phyloP scores from a whole-genome alignment of 2,329 filamentous ascomycete species.

The Aspergillus fructus region DNA sequence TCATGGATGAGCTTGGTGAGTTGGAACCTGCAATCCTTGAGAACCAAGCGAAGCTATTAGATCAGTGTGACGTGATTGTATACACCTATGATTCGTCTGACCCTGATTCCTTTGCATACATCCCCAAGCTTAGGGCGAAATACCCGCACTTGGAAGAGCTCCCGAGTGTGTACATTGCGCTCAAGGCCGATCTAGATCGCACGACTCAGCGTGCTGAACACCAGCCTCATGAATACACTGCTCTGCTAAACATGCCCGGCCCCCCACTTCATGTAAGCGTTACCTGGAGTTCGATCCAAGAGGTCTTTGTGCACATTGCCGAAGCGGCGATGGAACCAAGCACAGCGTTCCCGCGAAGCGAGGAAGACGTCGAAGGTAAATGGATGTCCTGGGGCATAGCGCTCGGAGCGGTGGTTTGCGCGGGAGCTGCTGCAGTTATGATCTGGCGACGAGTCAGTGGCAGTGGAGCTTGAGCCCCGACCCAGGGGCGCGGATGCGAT shows the following conservation, averaged over 20 bases:
- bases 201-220: conserved; percentile 90
- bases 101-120: conserved; percentile 91
- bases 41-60: conserved; percentile 77
- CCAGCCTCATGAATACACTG: conserved; percentile 90
- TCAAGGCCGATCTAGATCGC: conserved; percentile 95
- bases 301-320: conserved; percentile 87
- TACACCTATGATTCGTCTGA: conserved; percentile 97
- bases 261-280: conserved; percentile 90
- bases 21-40: conserved; percentile 93
- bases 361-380: conserved; percentile 76
- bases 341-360: conserved; percentile 82
- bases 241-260: conserved; percentile 76
- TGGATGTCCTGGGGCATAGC: conserved; percentile 83
- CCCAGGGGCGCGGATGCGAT: background rate
- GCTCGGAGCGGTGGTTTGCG: conserved; percentile 67
- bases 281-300: conserved; percentile 89
- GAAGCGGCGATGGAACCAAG: conserved; percentile 90
- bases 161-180: conserved; percentile 84
- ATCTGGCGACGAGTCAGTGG: conserved; percentile 57
- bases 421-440: conserved; percentile 57
- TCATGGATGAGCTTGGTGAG: conserved; percentile 91
- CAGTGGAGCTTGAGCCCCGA: conserved; percentile 26
- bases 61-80: conserved; percentile 89
- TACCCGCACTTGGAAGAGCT: conserved; percentile 84
- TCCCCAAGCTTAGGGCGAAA: conserved; percentile 74